phyloP scores from a whole-genome alignment of 495 filamentous ascomycete genomes.

The Astrocystis sublimbata region DNA sequence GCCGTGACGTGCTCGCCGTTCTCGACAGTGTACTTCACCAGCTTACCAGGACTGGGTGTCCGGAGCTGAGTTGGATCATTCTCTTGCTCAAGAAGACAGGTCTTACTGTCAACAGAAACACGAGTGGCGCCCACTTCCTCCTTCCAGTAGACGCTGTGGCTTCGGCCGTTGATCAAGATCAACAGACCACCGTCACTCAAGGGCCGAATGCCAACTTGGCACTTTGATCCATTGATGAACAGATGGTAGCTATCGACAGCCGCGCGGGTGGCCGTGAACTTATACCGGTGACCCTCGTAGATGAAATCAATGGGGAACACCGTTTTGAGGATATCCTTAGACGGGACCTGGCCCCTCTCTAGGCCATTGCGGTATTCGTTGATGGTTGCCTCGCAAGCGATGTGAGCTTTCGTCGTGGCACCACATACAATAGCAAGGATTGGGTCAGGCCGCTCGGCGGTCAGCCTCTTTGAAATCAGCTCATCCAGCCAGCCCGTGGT shows the following conservation, averaged over 20 bases:
- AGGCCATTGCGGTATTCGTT: constrained; percentile 82
- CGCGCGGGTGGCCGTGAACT: constrained; percentile 95
- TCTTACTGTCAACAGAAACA: constrained; percentile 96
- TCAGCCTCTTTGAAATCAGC: constrained; percentile 96
- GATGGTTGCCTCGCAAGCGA: constrained; percentile 84
- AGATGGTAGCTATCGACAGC: constrained; percentile 94
- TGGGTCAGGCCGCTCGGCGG: constrained; percentile 90
- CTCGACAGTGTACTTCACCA: constrained; percentile 97
- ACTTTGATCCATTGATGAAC: constrained; percentile 99
- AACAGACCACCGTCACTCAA: constrained; percentile 94
- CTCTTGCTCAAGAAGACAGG: constrained; percentile 96
- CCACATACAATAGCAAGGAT: constrained; percentile 90
- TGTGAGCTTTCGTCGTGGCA: constrained; percentile 92
- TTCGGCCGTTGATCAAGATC: constrained; percentile 82
- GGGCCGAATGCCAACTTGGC: constrained; percentile 87
- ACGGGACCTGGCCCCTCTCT: constrained; percentile 96
- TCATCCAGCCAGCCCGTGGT: constrained; percentile 99
- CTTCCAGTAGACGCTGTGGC: constrained; percentile 99
- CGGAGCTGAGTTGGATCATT: constrained; percentile 98
- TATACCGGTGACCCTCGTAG: constrained; percentile 93
- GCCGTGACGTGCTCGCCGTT: constrained; percentile 94
- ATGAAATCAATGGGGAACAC: constrained; percentile 99
- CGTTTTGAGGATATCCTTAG: constrained; percentile 95
- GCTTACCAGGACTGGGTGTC: constrained; percentile 92
- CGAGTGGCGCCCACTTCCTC: constrained; percentile 95